Evolutionary conservation across 192 early-diverging fungal species (phyloP).

Genomic region (Linderina pennispora): DNA sequence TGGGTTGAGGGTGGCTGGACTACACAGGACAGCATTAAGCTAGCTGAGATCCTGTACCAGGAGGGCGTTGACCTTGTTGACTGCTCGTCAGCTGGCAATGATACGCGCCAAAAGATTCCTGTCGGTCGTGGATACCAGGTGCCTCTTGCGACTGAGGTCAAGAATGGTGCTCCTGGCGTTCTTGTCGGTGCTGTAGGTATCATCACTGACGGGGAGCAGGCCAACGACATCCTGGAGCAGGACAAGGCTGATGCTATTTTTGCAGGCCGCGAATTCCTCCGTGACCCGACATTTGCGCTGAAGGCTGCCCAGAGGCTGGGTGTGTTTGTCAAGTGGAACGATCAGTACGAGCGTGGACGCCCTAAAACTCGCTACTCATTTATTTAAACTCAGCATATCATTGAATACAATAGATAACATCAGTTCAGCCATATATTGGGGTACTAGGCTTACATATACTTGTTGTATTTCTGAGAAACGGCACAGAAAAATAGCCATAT

Average conservation of each 20-base stretch:
- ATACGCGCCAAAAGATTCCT: conserved; percentile 47
- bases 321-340: conserved; percentile 53
- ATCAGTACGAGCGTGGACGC: conserved; percentile 56
- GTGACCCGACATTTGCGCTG: conserved; percentile 60
- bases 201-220: conserved; percentile 60
- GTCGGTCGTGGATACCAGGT: conserved; percentile 58
- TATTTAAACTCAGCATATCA: no score
- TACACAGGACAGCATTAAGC: conserved; percentile 62
- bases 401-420: no score
- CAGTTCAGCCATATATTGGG: no score
- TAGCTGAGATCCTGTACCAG: conserved; percentile 49
- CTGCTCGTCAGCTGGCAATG: conserved; percentile 70
- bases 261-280: conserved; percentile 62
- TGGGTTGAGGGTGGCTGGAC: conserved; percentile 65
- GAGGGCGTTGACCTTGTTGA: conserved; percentile 84
- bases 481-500: no score
- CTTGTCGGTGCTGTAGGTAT: conserved; percentile 61
- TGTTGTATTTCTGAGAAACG: no score
- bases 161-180: conserved; percentile 51
- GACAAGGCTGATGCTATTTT: conserved; percentile 70
- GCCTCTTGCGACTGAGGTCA: conserved; percentile 59
- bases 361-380: conserved; percentile 19
- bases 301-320: conserved; percentile 61
- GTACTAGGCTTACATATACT: no score
- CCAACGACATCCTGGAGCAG: conserved; percentile 58